A percentile compares a stretch with the other conserved stretches of the same genome.
phyloP scores from a whole-genome alignment of 352 stramenopile genomes.

The Thraustochytrium striatum region DNA sequence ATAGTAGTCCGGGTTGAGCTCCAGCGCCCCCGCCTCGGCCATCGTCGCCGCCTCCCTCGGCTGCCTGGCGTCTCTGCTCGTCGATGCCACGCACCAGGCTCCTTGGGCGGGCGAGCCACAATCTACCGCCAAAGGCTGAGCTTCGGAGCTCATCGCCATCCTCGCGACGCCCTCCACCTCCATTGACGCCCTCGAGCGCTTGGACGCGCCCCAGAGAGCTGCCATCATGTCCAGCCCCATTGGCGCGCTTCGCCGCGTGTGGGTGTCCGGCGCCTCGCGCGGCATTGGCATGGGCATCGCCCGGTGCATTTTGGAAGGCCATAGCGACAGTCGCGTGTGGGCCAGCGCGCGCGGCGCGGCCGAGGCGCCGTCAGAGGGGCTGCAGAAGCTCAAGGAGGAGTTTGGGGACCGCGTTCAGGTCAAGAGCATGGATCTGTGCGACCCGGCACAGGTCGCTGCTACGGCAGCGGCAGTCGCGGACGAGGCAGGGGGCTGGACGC shows the following conservation, averaged over 20 bases:
- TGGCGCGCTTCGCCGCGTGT: neutral
- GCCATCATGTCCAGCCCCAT: neutral
- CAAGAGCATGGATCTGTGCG: conserved; percentile 22
- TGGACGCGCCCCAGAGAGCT: neutral
- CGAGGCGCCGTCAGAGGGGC: neutral
- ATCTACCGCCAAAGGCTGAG: too few relatives aligned
- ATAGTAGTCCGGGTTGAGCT: conserved; percentile 30
- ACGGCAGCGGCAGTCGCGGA: neutral
- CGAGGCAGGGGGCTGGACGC: conserved; percentile 7
- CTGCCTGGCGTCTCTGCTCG: too few relatives aligned
- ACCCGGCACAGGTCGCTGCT: neutral
- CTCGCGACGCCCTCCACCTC: neutral
- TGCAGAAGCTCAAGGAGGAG: neutral
- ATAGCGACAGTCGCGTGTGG: neutral
- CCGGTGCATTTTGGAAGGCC: neutral
- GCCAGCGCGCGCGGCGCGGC: neutral
- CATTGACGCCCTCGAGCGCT: neutral
- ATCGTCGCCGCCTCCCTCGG: too few relatives aligned
- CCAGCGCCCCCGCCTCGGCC: too few relatives aligned
- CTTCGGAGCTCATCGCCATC: too few relatives aligned
- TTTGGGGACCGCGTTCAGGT: conserved; percentile 28
- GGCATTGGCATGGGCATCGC: conserved; percentile 12
- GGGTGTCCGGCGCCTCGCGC: conserved; percentile 15
- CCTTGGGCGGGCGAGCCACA: too few relatives aligned
- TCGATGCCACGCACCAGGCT: too few relatives aligned